phyloP scores from a whole-genome alignment of 805 yeast genomes.

The Ogataea methylovora region DNA sequence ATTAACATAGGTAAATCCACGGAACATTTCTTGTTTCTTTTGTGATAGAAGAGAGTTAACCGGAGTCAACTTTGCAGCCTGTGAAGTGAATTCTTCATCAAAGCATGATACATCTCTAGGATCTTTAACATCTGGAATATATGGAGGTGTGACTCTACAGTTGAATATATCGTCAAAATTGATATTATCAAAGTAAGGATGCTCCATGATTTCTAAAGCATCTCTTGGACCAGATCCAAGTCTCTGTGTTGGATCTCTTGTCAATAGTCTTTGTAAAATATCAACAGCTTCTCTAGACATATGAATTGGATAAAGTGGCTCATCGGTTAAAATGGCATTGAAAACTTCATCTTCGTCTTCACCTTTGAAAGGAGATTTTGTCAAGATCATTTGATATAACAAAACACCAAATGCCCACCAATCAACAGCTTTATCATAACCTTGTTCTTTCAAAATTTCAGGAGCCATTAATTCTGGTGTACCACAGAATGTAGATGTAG shows the following conservation, averaged over 20 bases:
- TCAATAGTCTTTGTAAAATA: conserved; percentile 80
- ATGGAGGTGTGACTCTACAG: conserved; percentile 78
- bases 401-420: conserved; percentile 99
- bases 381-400: conserved; percentile 90
- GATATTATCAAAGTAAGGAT: conserved; percentile 86
- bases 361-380: conserved; percentile 96
- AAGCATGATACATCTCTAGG: conserved; percentile 91
- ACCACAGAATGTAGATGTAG: conserved; percentile 95
- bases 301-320: conserved; percentile 92
- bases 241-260: conserved; percentile 80
- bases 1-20: conserved; percentile 89
- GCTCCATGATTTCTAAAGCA: conserved; percentile 91
- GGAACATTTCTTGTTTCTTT: conserved; percentile 89
- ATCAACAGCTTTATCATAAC: conserved; percentile 90
- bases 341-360: conserved; percentile 85
- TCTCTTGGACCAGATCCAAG: conserved; percentile 84
- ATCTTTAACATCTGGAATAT: conserved; percentile 75
- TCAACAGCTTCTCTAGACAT: conserved; percentile 97
- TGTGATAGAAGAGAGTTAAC: conserved; percentile 82
- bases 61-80: conserved; percentile 92
- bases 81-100: conserved; percentile 91
- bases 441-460: conserved; percentile 88
- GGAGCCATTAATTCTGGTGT: conserved; percentile 99
- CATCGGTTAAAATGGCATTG: conserved; percentile 93
- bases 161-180: conserved; percentile 79